A percentile compares a stretch with the other conserved stretches of the same genome.
phyloP scores from a whole-genome alignment of 2,329 filamentous ascomycete genomes.

The Colletotrichum musicola region DNA sequence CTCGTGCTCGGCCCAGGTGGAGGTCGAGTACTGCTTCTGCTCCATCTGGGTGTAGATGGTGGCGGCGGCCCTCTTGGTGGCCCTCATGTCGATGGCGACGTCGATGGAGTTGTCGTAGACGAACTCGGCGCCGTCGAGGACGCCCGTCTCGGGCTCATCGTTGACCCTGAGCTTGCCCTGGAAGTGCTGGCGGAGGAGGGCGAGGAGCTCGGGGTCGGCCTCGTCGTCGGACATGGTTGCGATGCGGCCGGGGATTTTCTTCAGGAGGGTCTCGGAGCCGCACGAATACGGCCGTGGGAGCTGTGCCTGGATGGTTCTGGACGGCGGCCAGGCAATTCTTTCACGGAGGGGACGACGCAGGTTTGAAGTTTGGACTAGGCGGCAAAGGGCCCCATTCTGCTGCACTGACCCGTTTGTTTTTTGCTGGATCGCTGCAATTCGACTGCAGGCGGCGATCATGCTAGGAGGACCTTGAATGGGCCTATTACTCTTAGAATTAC shows the following conservation, averaged over 20 bases:
- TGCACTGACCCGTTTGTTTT: constrained; percentile 38
- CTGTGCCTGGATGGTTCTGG: constrained; percentile 33
- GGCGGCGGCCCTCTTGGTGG: constrained; percentile 85
- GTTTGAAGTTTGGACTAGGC: constrained; percentile 27
- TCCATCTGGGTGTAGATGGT: constrained; percentile 87
- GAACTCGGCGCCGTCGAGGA: constrained; percentile 85
- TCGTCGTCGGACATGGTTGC: constrained; percentile 88
- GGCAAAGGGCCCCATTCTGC: constrained; percentile 27
- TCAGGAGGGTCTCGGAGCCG: neutral
- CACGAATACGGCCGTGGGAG: constrained; percentile 16
- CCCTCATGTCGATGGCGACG: constrained; percentile 86
- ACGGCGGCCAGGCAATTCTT: constrained; percentile 25
- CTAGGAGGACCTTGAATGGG: constrained; percentile 10
- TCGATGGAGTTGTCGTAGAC: constrained; percentile 95
- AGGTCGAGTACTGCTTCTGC: constrained; percentile 83
- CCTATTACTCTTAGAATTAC: neutral
- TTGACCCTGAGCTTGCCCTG: constrained; percentile 67
- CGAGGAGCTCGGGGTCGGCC: constrained; percentile 87
- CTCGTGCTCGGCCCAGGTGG: constrained; percentile 89
- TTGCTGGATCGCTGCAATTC: constrained; percentile 22
- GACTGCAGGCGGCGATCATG: constrained; percentile 28
- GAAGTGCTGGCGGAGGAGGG: constrained; percentile 85
- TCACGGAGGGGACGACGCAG: constrained; percentile 28
- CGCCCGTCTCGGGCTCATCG: constrained; percentile 80
- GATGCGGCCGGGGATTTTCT: neutral